Conservation (phyloP, 2,329 filamentous ascomycete species). For the Clarireedia paspali region DNA sequence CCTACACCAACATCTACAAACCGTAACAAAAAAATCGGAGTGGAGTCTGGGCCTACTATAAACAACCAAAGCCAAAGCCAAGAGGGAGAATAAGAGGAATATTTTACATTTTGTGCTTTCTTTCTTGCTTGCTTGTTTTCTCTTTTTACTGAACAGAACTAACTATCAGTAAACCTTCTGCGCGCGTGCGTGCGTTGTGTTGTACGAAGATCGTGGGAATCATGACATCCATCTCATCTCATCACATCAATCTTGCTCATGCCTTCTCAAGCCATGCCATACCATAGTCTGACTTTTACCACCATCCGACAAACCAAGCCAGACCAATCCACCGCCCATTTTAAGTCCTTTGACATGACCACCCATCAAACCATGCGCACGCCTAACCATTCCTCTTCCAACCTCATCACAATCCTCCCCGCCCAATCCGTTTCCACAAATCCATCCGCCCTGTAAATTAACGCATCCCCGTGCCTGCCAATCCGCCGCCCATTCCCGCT, state of each 20-base stretch:
- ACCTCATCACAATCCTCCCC: not conserved
- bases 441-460: constrained; percentile 12
- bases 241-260: not conserved
- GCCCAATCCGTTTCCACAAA: not conserved
- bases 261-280: not conserved
- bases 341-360: no score
- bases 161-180: not conserved
- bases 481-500: constrained; percentile 46
- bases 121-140: not conserved
- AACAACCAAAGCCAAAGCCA: not conserved
- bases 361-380: no score
- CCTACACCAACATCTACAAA: no score
- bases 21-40: no score
- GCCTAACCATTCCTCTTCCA: not conserved
- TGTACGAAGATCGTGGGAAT: constrained; percentile 5
- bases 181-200: no score
- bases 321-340: no score
- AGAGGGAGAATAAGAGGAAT: not conserved
- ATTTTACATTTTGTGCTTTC: not conserved
- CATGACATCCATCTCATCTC: not conserved
- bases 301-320: not conserved
- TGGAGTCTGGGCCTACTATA: no score
- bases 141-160: constrained; percentile 2
- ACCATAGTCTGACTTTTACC: not conserved
- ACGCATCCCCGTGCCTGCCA: constrained; percentile 21